phyloP scores from a whole-genome alignment of 164 flowering plant species.

The Saururus chinensis region DNA sequence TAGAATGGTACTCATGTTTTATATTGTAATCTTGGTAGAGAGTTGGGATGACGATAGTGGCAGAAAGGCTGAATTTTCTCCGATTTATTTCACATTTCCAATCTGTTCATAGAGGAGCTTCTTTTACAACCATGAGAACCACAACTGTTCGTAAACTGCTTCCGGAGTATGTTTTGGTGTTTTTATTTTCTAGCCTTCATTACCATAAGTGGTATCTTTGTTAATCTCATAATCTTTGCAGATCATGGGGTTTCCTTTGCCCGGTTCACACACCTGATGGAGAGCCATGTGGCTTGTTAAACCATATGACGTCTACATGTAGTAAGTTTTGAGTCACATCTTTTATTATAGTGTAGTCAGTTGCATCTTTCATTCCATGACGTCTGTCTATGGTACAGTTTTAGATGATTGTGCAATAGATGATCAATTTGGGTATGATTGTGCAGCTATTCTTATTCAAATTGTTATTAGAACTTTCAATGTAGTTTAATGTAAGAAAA shows the following conservation, averaged over 20 bases:
- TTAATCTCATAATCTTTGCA: constrained; percentile 15
- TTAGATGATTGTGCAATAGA: background rate
- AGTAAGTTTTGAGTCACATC: constrained; percentile 36
- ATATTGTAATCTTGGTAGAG: constrained; percentile 26
- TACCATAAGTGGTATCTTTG: background rate
- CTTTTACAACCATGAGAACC: constrained; percentile 86
- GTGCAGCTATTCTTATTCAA: too few species aligned
- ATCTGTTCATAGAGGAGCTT: constrained; percentile 91
- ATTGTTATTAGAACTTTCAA: too few species aligned
- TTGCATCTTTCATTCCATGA: background rate
- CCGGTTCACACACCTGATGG: constrained; percentile 99
- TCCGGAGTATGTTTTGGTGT: constrained; percentile 69
- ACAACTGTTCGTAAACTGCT: constrained; percentile 91
- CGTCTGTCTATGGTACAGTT: background rate
- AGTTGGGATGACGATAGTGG: constrained; percentile 68
- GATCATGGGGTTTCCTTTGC: constrained; percentile 96
- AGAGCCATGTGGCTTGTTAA: constrained; percentile 88
- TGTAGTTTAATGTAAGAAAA: too few species aligned
- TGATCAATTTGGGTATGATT: too few species aligned
- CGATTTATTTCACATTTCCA: constrained; percentile 90
- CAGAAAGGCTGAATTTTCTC: constrained; percentile 85
- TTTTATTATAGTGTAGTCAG: background rate
- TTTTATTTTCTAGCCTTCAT: background rate
- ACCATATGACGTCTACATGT: constrained; percentile 70
- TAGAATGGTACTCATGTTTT: too few species aligned